Conservation (phyloP, 2,329 filamentous ascomycete genomes). For the Colletotrichum scovillei region DNA sequence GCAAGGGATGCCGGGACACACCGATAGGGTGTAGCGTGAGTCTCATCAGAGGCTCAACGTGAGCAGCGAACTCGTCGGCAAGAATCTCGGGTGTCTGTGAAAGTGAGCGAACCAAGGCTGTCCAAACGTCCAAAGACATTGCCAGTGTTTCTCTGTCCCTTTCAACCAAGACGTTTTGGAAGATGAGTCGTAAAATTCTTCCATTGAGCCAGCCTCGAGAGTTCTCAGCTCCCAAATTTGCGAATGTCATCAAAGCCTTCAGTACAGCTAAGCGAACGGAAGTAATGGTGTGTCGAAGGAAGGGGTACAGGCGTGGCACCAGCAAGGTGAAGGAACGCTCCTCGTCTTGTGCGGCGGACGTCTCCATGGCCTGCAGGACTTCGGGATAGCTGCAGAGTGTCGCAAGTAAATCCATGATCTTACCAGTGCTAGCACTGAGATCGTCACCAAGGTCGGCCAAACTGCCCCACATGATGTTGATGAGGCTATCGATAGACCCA, state of each 20-base stretch:
- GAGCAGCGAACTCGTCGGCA: conserved; percentile 77
- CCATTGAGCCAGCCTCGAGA: conserved; percentile 94
- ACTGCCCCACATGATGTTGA: conserved; percentile 97
- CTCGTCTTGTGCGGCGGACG: conserved; percentile 83
- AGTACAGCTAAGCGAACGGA: conserved; percentile 94
- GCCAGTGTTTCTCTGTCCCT: conserved; percentile 85
- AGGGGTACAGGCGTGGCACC: conserved; percentile 94
- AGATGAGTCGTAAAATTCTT: conserved; percentile 87
- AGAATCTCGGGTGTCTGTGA: conserved; percentile 73
- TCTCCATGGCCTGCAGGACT: conserved; percentile 93
- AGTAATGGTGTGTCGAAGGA: conserved; percentile 96
- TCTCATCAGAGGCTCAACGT: conserved; percentile 84
- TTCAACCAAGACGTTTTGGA: conserved; percentile 95
- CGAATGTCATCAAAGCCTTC: conserved; percentile 91
- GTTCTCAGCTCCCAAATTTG: conserved; percentile 82
- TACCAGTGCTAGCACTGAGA: conserved; percentile 94
- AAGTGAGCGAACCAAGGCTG: conserved; percentile 77
- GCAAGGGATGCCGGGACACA: conserved; percentile 87
- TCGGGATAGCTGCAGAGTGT: conserved; percentile 95
- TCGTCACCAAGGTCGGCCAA: conserved; percentile 97
- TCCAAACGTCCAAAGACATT: conserved; percentile 89
- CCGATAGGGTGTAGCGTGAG: conserved; percentile 92
- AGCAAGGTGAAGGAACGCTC: conserved; percentile 92
- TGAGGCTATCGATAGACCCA: conserved; percentile 80
- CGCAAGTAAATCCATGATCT: conserved; percentile 97